Conservation (phyloP, 371 early-diverging fungal species). For the Zopfochytrium polystomum region DNA sequence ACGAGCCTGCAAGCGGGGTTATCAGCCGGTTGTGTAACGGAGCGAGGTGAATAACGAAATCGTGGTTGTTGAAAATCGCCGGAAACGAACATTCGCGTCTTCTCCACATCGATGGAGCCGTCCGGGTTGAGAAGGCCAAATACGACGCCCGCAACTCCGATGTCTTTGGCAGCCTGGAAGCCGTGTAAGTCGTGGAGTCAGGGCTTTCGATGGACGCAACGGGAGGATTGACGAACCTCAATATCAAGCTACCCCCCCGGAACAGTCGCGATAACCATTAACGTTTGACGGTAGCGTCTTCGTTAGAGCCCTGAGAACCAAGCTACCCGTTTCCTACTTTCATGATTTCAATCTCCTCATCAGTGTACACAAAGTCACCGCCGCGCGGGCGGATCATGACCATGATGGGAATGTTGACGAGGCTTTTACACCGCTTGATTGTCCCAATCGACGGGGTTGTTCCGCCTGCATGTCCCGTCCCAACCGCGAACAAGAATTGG, state of each 20-base stretch:
- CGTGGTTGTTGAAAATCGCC: not conserved
- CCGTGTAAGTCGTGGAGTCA: no score
- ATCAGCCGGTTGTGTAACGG: not conserved
- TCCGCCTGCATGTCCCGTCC: no score
- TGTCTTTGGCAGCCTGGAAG: not conserved
- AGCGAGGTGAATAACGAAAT: not conserved
- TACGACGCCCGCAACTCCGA: conserved; percentile 55
- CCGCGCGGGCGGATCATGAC: conserved; percentile 65
- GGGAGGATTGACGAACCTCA: no score
- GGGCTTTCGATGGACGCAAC: no score
- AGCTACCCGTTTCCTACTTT: conserved; percentile 12
- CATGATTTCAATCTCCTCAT: conserved; percentile 60
- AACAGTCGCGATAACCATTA: no score
- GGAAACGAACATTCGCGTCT: conserved; percentile 25
- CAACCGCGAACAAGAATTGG: no score
- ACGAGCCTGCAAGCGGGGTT: conserved; percentile 51
- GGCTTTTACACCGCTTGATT: conserved; percentile 38
- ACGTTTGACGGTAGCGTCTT: no score
- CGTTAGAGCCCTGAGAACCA: no score
- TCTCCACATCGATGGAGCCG: conserved; percentile 49
- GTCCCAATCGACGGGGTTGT: conserved; percentile 37
- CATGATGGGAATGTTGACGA: conserved; percentile 50
- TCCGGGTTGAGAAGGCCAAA: conserved; percentile 54
- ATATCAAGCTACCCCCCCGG: no score
- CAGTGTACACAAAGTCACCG: conserved; percentile 60